phyloP scores from a whole-genome alignment of 1,284 basidiomycete species.

The Sanghuangporus weigelae region DNA sequence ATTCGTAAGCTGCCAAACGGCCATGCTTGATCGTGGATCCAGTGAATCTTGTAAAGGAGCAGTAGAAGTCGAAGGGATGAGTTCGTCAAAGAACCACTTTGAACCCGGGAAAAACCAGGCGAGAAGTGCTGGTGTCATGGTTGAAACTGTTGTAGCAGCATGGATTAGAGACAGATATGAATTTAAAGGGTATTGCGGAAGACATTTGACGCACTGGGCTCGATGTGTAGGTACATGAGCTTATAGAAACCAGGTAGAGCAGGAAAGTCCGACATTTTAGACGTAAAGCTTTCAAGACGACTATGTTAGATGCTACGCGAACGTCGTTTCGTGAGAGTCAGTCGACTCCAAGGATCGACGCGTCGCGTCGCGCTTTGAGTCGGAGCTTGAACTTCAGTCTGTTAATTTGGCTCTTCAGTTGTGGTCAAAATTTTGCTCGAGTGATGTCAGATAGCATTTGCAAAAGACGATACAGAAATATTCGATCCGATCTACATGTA shows the following conservation, averaged over 20 bases:
- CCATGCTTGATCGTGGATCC: constrained; percentile 56
- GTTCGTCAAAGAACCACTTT: constrained; percentile 65
- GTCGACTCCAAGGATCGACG: neutral
- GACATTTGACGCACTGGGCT: constrained; percentile 47
- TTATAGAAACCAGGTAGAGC: constrained; percentile 66
- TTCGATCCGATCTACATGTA: no score
- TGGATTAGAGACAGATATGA: neutral
- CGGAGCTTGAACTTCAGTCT: neutral
- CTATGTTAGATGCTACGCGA: no score
- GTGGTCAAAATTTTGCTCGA: no score
- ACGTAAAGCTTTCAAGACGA: neutral
- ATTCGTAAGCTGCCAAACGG: constrained; percentile 67
- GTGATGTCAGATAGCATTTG: no score
- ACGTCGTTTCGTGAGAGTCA: neutral
- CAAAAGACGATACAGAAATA: no score
- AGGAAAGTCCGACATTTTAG: constrained; percentile 35
- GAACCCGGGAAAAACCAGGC: constrained; percentile 60
- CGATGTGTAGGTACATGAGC: constrained; percentile 61
- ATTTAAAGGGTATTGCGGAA: neutral
- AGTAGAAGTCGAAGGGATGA: constrained; percentile 44
- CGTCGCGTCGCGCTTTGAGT: neutral
- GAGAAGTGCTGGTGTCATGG: constrained; percentile 51
- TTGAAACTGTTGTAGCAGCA: constrained; percentile 41
- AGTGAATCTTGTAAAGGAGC: constrained; percentile 30
- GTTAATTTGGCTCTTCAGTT: no score